Base-by-base conservation (phyloP, 2,329 filamentous ascomycete genomes). In the Exophiala sp. region DNA sequence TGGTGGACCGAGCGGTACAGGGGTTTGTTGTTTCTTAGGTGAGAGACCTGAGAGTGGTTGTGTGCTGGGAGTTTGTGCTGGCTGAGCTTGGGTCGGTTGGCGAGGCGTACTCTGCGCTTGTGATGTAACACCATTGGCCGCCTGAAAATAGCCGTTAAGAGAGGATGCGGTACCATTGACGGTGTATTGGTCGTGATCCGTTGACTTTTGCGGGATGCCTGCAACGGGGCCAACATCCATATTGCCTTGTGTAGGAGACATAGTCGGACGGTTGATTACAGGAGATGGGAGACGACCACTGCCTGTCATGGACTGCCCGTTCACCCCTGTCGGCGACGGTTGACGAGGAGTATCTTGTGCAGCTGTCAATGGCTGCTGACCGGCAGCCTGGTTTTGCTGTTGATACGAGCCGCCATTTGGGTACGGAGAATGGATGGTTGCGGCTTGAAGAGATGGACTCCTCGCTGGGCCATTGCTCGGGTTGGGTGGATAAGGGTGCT, bases 241-340 rank as follows among this genome's bases (percentile, higher is more conserved):
- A 62, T 78, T 66, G 48, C 75, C 66, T 65, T 77, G 61, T 48
- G 75, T 71, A 18, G 72, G 72, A 16, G 73, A 74, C 66, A 74
- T 72, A 1, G 70, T 69, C 1, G 71, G 70, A 11, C 66, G 68
- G 48, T 72, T 72, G 40, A 73, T 66, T 16, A 72, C 66, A 14
- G 70, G 69, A 6, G 70, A 72, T 11, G 64, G 61, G 27, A 62
- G 53, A 7, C 56, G 50, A 5, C 47, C 44, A 23, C 41, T 41
- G 64, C 59, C 19, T 40, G 58, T 27, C 61, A 64, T 41, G 62
- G 65, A 37, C n/a, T 46, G 45, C 13, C 43, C 24, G n/a, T 22
- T 46, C 23, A 37, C 40, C 13, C 66, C 63, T 5, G 69, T 69
- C 47, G 72, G 68, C 35, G 70, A 71, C 14, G 67, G 65, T n/a